Evolutionary conservation across 202 grass and related monocot genomes (phyloP).

Genomic region (Dendrocalamus latiflorus): DNA sequence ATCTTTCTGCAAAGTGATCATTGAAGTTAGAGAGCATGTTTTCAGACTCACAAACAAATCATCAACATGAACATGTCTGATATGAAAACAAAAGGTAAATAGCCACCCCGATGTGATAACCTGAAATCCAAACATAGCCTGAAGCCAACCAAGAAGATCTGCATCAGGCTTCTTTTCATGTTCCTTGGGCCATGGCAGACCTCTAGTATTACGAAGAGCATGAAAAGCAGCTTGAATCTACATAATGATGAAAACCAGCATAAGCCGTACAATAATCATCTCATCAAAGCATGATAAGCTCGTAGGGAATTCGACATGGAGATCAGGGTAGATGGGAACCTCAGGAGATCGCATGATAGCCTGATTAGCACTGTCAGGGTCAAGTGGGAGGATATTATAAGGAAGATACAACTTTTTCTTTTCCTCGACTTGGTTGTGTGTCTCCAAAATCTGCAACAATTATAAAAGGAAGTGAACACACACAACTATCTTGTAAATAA

Average conservation of each 20-base stretch:
- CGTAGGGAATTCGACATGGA: not conserved
- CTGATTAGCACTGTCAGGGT: constrained; percentile 79
- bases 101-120: constrained; percentile 16
- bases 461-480: not conserved
- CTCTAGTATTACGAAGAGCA: constrained; percentile 76
- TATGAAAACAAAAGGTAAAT: not conserved
- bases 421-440: constrained; percentile 78
- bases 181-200: constrained; percentile 92
- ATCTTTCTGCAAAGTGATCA: constrained; percentile 53
- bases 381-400: constrained; percentile 93
- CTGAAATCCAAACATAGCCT: constrained; percentile 98
- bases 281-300: not conserved
- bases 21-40: constrained; percentile 11
- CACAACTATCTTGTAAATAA: not conserved
- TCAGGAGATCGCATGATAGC: constrained; percentile 86
- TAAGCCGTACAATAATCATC: not conserved
- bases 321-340: constrained; percentile 36
- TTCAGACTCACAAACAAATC: not conserved
- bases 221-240: constrained; percentile 82
- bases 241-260: not conserved
- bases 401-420: constrained; percentile 89
- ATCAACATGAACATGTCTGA: not conserved
- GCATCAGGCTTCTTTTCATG: constrained; percentile 58
- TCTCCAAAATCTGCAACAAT: constrained; percentile 61
- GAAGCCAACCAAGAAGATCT: constrained; percentile 91